Conservation (phyloP, 1,284 basidiomycete genomes). For the Chiua sp. region DNA sequence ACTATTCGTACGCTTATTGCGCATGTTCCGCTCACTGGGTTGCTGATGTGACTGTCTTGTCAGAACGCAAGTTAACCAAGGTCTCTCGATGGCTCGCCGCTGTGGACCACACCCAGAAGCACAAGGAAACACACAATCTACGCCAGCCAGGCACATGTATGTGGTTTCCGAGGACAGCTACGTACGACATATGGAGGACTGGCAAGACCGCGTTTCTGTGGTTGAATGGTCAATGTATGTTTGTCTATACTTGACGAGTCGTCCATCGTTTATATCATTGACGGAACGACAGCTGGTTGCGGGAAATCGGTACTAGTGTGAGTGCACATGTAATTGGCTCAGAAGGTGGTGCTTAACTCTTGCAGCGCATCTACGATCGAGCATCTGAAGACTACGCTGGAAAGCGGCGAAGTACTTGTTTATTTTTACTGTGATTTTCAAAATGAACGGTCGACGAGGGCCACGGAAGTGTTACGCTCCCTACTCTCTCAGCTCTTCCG, state of each 20-base stretch:
- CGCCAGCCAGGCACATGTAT: constrained; percentile 3
- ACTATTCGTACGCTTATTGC: not conserved
- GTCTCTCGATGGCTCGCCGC: constrained; percentile 2
- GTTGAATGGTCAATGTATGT: constrained; percentile 8
- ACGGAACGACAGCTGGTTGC: constrained; percentile 1
- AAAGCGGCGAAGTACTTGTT: not conserved
- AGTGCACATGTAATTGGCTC: not conserved
- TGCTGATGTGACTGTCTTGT: not conserved
- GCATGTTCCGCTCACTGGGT: too few relatives aligned
- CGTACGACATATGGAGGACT: constrained; percentile 3
- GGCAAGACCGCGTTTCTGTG: constrained; percentile 2
- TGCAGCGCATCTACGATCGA: constrained; percentile 8
- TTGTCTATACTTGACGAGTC: not conserved
- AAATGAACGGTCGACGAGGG: not conserved
- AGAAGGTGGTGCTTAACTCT: not conserved
- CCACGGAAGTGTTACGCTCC: too few relatives aligned
- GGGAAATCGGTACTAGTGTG: constrained; percentile 10
- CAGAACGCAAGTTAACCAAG: constrained; percentile 1
- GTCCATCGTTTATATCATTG: not conserved
- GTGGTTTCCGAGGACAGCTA: not conserved
- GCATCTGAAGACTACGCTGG: not conserved
- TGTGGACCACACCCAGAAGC: not conserved
- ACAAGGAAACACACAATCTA: not conserved
- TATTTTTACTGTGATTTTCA: constrained; percentile 12
- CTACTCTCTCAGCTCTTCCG: not conserved